Evolutionary conservation across 2,329 filamentous ascomycete genomes (phyloP).

Genomic region (Cephalotrichum gorgonifer): DNA sequence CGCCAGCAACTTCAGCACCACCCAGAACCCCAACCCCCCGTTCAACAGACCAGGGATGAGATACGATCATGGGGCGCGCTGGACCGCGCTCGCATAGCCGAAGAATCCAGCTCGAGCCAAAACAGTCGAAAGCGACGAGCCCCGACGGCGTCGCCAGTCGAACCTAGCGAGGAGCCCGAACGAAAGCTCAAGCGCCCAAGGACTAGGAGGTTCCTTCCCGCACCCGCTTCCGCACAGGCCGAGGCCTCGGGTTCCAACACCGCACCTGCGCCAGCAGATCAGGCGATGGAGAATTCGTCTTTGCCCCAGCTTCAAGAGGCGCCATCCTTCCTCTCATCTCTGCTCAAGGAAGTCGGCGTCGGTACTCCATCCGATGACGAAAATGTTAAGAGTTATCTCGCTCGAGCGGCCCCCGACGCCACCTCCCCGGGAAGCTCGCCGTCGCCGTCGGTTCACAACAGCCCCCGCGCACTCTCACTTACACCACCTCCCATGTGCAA

Average conservation of each 20-base stretch:
- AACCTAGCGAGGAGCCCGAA: conserved; percentile 60
- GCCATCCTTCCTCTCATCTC: conserved; percentile 75
- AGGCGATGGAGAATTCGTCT: background rate
- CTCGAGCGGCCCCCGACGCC: conserved; percentile 8
- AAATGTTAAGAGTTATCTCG: conserved; percentile 28
- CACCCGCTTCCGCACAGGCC: conserved; percentile 32
- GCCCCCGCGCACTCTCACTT: conserved; percentile 54
- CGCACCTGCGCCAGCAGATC: background rate
- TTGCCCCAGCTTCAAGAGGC: conserved; percentile 26
- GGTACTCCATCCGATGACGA: conserved; percentile 50
- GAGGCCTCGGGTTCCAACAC: conserved; percentile 32
- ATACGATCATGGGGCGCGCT: conserved; percentile 82
- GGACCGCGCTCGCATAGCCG: conserved; percentile 68
- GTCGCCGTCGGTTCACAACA: conserved; percentile 51
- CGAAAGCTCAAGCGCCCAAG: conserved; percentile 81
- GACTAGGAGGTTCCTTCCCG: conserved; percentile 52
- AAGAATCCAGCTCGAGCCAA: conserved; percentile 35
- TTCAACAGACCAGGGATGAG: conserved; percentile 67
- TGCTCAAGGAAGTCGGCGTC: conserved; percentile 79
- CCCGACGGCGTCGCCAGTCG: conserved; percentile 58
- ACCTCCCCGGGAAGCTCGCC: conserved; percentile 6
- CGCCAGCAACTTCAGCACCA: conserved; percentile 50
- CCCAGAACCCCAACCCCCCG: conserved; percentile 35
- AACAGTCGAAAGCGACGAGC: conserved; percentile 63
- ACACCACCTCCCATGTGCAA: conserved; percentile 57